Conservation (phyloP, 257 asterid species). For the Penstemon davidsonii region DNA sequence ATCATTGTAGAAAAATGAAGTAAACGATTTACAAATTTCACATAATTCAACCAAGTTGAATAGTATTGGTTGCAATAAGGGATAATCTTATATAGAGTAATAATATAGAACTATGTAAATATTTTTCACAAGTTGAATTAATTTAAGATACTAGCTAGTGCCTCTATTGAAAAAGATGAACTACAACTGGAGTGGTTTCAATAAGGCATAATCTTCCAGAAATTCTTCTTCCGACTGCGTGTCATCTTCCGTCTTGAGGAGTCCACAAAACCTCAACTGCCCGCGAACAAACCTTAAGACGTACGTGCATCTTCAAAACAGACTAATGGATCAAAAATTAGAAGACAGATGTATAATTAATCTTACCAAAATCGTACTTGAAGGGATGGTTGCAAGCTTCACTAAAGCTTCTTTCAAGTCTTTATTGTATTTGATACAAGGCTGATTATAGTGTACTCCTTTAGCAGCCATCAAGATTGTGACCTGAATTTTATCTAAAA, state of each 20-base stretch:
- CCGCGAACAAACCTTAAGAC: conserved; percentile 34
- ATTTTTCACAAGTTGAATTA: too few species aligned
- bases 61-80: too few species aligned
- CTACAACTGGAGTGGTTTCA: conserved; percentile 52
- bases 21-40: too few species aligned
- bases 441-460: conserved; percentile 64
- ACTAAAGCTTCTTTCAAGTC: conserved; percentile 87
- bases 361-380: conserved; percentile 70
- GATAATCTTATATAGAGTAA: too few species aligned
- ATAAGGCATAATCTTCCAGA: conserved; percentile 57
- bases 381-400: conserved; percentile 80
- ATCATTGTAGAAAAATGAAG: too few species aligned
- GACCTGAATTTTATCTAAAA: conserved; percentile 42
- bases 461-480: conserved; percentile 92
- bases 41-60: too few species aligned
- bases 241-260: conserved; percentile 69
- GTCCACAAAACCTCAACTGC: conserved; percentile 98
- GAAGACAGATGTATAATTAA: not conserved
- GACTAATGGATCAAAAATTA: not conserved
- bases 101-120: too few species aligned
- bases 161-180: too few species aligned
- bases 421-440: conserved; percentile 62
- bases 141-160: too few species aligned
- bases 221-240: too few species aligned
- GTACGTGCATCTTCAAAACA: not conserved